Conservation (phyloP, 2,329 filamentous ascomycete genomes). For the Dactylellina cionopaga region DNA sequence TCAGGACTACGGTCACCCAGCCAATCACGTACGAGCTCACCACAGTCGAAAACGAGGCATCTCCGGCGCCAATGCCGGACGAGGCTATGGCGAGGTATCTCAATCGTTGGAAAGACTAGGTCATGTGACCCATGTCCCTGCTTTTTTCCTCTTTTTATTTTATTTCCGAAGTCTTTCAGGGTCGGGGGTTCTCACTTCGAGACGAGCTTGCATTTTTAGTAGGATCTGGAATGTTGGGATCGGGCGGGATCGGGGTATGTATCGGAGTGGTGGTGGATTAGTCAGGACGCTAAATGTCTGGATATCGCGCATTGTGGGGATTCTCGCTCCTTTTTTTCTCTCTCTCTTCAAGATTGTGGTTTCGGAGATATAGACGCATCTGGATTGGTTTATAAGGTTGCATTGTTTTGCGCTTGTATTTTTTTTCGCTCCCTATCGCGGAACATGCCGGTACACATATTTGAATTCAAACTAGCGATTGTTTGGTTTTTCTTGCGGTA, state of each 20-base stretch:
- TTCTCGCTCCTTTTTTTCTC: too few species aligned
- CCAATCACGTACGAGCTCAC: constrained; percentile 58
- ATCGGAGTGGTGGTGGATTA: too few species aligned
- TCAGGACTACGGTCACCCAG: constrained; percentile 60
- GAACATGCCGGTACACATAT: constrained; percentile 2
- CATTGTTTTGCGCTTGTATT: not conserved
- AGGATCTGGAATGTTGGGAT: not conserved
- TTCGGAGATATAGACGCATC: not conserved
- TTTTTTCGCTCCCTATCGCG: not conserved
- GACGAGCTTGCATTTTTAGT: not conserved
- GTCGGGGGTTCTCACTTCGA: too few species aligned
- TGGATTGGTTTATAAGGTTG: constrained; percentile 2
- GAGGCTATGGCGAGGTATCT: constrained; percentile 60
- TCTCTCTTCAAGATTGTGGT: too few species aligned
- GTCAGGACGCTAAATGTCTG: too few species aligned
- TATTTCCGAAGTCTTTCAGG: too few species aligned
- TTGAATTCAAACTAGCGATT: not conserved
- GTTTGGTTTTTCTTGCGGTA: not conserved
- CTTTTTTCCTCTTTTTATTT: not conserved
- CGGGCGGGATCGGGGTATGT: too few species aligned
- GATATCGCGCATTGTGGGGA: too few species aligned
- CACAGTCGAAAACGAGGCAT: constrained; percentile 59
- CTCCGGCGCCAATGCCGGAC: constrained; percentile 57
- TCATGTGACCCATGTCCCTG: not conserved
- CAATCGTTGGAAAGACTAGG: constrained; percentile 61